Evolutionary conservation across 345 rosid genomes (phyloP).

Genomic region (Murraya paniculata): DNA sequence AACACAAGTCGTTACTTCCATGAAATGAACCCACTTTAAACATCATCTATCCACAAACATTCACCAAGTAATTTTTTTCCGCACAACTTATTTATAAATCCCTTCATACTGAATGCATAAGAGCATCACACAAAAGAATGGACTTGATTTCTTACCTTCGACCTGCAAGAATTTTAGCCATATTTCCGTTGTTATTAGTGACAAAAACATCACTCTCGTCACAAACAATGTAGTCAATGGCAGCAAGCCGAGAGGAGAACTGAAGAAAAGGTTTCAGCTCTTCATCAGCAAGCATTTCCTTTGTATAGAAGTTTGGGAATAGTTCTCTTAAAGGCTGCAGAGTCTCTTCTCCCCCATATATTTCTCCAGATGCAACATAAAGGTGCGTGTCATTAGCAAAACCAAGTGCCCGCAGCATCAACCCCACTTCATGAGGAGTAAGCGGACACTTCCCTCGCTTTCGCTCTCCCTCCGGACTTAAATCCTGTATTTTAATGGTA

Average conservation of each 20-base stretch:
- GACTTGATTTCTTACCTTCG: slow-evolving; percentile 63
- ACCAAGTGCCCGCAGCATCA: slow-evolving; percentile 95
- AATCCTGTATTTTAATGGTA: slow-evolving; percentile 49
- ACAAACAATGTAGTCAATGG: slow-evolving; percentile 84
- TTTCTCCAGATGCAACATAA: slow-evolving; percentile 97
- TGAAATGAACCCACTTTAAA: not conserved
- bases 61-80: not conserved
- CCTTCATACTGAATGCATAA: not conserved
- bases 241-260: slow-evolving; percentile 90
- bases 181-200: slow-evolving; percentile 95
- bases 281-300: slow-evolving; percentile 81
- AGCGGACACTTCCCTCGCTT: slow-evolving; percentile 96
- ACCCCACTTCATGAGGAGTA: slow-evolving; percentile 93
- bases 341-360: slow-evolving; percentile 95
- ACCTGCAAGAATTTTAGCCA: slow-evolving; percentile 99
- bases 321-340: slow-evolving; percentile 77
- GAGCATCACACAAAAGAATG: not conserved
- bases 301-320: slow-evolving; percentile 92
- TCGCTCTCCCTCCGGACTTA: slow-evolving; percentile 83
- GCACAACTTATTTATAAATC: not conserved
- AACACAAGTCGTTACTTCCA: not conserved
- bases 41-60: not conserved
- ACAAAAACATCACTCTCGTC: slow-evolving; percentile 95
- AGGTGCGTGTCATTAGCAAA: slow-evolving; percentile 79
- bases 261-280: slow-evolving; percentile 75